Evolutionary conservation across 1,284 basidiomycete species (phyloP).

Genomic region (Coriolopsis trogii): DNA sequence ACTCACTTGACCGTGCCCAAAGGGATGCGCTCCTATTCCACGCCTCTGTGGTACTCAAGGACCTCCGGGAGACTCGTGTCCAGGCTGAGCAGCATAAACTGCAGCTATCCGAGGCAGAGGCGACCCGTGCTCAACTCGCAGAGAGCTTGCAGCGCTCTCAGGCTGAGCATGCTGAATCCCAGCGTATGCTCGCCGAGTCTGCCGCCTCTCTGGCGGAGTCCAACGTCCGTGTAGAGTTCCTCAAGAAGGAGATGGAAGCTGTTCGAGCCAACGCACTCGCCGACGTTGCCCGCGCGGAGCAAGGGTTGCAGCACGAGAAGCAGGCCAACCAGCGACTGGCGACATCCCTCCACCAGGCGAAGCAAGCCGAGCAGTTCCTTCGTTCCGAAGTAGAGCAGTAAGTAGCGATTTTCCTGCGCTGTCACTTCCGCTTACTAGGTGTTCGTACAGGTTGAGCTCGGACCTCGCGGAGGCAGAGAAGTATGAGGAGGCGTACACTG

Average conservation of each 20-base stretch:
- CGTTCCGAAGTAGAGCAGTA: slow-evolving; percentile 65
- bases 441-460: slow-evolving; percentile 47
- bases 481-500: slow-evolving; percentile 69
- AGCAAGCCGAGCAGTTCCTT: slow-evolving; percentile 64
- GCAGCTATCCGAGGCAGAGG: slow-evolving; percentile 42
- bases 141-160: slow-evolving; percentile 42
- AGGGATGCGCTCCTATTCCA: slow-evolving; percentile 24
- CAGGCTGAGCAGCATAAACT: slow-evolving; percentile 39
- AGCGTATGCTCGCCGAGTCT: slow-evolving; percentile 30
- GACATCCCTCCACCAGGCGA: slow-evolving; percentile 51
- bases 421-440: slow-evolving; percentile 6
- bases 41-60: slow-evolving; percentile 22
- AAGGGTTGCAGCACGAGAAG: slow-evolving; percentile 50
- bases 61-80: slow-evolving; percentile 12
- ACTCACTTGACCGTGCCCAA: slow-evolving; percentile 10
- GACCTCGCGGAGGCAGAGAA: slow-evolving; percentile 61
- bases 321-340: slow-evolving; percentile 51
- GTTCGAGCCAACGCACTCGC: slow-evolving; percentile 25
- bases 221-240: slow-evolving; percentile 22
- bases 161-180: slow-evolving; percentile 37
- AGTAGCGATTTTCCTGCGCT: slow-evolving; percentile 23
- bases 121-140: slow-evolving; percentile 42
- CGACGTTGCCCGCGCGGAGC: slow-evolving; percentile 31
- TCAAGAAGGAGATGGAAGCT: slow-evolving; percentile 31
- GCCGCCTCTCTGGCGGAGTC: slow-evolving; percentile 33